These are phyloP conservation scores for Aspergillus fructus DNA, from an alignment of 2,329 filamentous ascomycete genomes.

Conservation along the genomic window DNA sequence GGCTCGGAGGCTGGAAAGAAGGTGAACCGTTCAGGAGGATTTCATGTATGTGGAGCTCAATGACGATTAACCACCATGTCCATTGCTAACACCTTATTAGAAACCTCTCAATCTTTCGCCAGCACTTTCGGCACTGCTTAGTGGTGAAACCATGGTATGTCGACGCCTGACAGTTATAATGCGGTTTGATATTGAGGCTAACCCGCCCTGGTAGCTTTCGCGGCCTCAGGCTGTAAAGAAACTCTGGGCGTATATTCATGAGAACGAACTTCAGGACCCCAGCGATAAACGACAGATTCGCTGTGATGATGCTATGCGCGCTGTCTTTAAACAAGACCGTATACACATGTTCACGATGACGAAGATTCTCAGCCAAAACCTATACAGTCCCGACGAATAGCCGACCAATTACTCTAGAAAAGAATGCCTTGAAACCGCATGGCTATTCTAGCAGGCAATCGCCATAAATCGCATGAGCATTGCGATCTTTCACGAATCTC, in stretches of 20 bases:
- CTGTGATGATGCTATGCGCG: slow-evolving; percentile 88
- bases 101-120: slow-evolving; percentile 49
- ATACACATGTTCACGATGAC: slow-evolving; percentile 99
- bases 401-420: not conserved
- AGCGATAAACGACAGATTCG: slow-evolving; percentile 86
- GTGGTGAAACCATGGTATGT: slow-evolving; percentile 45
- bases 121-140: slow-evolving; percentile 45
- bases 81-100: slow-evolving; percentile 22
- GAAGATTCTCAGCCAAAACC: slow-evolving; percentile 85
- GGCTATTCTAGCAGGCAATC: slow-evolving; percentile 3
- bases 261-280: slow-evolving; percentile 83
- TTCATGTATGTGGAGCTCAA: slow-evolving; percentile 61
- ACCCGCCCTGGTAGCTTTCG: slow-evolving; percentile 63
- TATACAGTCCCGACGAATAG: slow-evolving; percentile 79
- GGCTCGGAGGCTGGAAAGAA: slow-evolving; percentile 62
- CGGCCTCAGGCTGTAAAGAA: slow-evolving; percentile 94
- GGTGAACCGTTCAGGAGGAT: slow-evolving; percentile 77
- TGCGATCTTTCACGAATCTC: slow-evolving; percentile 27
- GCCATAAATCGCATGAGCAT: slow-evolving; percentile 7
- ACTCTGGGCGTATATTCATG: slow-evolving; percentile 94
- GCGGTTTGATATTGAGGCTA: slow-evolving; percentile 15
- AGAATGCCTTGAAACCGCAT: slow-evolving; percentile 15
- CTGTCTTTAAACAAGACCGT: slow-evolving; percentile 84
- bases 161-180: not conserved
- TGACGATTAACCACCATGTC: not conserved